Conservation (phyloP, 2,329 filamentous ascomycete species). For the Fusarium dimerum region DNA sequence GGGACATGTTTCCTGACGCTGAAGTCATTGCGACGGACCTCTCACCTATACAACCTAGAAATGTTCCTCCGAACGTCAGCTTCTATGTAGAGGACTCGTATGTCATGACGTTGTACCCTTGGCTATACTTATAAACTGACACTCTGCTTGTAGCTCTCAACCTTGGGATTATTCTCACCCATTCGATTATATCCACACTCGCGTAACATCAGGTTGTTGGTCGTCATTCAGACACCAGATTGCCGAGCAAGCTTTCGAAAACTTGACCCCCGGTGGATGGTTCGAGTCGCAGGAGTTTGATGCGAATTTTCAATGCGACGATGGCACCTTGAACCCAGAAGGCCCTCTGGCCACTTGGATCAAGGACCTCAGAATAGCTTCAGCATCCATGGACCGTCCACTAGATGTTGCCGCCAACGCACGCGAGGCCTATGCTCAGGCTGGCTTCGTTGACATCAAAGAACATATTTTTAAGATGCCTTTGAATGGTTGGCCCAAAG, state of each 20-base stretch:
- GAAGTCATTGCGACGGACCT: constrained; percentile 65
- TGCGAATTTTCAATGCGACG: constrained; percentile 43
- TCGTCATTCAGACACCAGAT: constrained; percentile 48
- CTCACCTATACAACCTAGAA: constrained; percentile 65
- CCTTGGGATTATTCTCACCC: constrained; percentile 55
- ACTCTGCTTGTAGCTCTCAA: constrained; percentile 40
- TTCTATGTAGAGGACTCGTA: constrained; percentile 70
- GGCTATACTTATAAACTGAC: not conserved
- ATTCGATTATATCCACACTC: constrained; percentile 57
- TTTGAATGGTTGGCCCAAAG: constrained; percentile 54
- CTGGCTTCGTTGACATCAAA: constrained; percentile 57
- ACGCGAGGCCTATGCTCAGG: constrained; percentile 43
- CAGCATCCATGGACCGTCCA: constrained; percentile 38
- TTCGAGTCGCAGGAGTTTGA: constrained; percentile 55
- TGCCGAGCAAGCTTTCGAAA: constrained; percentile 52
- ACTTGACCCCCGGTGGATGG: constrained; percentile 54
- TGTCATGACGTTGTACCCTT: constrained; percentile 14
- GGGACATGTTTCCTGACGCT: constrained; percentile 59
- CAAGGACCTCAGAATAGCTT: constrained; percentile 42
- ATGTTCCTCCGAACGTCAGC: constrained; percentile 71
- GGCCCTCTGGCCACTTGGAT: constrained; percentile 43
- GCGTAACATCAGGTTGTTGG: constrained; percentile 52
- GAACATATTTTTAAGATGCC: constrained; percentile 56
- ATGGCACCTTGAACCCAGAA: constrained; percentile 43
- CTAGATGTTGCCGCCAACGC: constrained; percentile 37